These are phyloP conservation scores for Debaryomyces hansenii DNA, from an alignment of 805 yeast species.

Conservation along the genomic window DNA sequence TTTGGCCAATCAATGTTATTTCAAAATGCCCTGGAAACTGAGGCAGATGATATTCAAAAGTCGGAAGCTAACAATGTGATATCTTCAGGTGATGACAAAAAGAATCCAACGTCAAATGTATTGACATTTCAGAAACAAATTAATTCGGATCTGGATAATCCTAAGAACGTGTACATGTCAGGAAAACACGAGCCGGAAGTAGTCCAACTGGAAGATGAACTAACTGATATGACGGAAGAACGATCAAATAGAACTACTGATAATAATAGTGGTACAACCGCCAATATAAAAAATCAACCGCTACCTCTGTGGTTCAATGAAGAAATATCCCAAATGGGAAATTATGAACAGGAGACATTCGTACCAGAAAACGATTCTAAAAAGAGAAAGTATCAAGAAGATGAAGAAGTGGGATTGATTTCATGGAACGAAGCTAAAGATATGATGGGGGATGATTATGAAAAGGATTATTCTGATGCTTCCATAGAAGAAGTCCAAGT, in stretches of 20 bases:
- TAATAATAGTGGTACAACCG: slow-evolving; percentile 8
- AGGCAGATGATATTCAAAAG: background rate
- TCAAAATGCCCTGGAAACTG: background rate
- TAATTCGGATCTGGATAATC: background rate
- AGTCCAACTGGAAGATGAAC: slow-evolving; percentile 1
- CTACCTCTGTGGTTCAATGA: slow-evolving; percentile 35
- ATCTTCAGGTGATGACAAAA: too few species aligned
- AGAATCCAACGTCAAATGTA: background rate
- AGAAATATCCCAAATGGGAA: background rate
- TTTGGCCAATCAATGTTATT: slow-evolving; percentile 12
- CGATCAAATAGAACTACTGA: slow-evolving; percentile 1
- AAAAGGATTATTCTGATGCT: slow-evolving; percentile 3
- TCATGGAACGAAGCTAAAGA: slow-evolving; percentile 51
- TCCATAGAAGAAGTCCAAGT: background rate
- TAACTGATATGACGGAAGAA: background rate
- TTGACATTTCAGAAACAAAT: background rate
- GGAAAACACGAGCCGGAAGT: background rate
- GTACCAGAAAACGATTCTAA: background rate
- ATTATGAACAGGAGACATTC: slow-evolving; percentile 3
- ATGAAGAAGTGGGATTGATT: slow-evolving; percentile 50
- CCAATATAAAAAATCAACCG: slow-evolving; percentile 7
- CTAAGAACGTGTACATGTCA: background rate
- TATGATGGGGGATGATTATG: slow-evolving; percentile 16
- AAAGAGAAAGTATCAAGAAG: slow-evolving; percentile 24
- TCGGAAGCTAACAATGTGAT: background rate